These are phyloP conservation scores for Fragaria ananassa DNA, from an alignment of 306 rosid genomes.

Conservation along the genomic window DNA sequence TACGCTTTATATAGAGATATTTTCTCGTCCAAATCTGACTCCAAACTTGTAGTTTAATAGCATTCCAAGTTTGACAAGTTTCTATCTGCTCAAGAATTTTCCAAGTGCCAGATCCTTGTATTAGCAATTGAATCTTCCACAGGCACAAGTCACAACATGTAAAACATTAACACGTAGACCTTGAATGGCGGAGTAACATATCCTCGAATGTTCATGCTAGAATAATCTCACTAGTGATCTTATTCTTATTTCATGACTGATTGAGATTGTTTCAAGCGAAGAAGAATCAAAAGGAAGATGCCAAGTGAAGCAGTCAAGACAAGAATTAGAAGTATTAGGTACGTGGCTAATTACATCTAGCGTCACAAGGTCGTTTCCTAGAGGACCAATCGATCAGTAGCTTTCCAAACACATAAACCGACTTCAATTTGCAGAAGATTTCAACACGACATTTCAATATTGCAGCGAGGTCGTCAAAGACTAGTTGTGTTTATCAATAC, in stretches of 20 bases:
- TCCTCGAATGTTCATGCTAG: background rate
- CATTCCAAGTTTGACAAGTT: background rate
- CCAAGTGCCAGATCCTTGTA: background rate
- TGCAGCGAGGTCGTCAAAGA: background rate
- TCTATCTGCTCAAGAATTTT: background rate
- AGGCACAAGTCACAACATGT: background rate
- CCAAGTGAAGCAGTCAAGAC: background rate
- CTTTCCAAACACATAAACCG: background rate
- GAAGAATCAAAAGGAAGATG: background rate
- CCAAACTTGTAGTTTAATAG: background rate
- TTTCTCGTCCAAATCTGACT: background rate
- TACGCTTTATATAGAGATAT: conserved; percentile 9
- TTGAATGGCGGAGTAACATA: background rate
- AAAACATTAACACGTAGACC: background rate
- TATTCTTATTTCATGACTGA: background rate
- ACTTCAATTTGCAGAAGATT: background rate
- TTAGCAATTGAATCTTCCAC: background rate
- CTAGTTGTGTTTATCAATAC: background rate
- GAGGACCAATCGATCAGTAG: background rate
- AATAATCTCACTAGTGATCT: background rate
- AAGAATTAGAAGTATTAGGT: background rate
- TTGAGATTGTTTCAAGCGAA: background rate
- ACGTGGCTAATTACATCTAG: background rate
- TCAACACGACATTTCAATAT: background rate
- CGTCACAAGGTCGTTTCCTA: background rate